Evolutionary conservation across 805 yeast genomes (phyloP), one percentile per base, ranked within the genome.

Genomic region (Candida vaughaniae): DNA sequence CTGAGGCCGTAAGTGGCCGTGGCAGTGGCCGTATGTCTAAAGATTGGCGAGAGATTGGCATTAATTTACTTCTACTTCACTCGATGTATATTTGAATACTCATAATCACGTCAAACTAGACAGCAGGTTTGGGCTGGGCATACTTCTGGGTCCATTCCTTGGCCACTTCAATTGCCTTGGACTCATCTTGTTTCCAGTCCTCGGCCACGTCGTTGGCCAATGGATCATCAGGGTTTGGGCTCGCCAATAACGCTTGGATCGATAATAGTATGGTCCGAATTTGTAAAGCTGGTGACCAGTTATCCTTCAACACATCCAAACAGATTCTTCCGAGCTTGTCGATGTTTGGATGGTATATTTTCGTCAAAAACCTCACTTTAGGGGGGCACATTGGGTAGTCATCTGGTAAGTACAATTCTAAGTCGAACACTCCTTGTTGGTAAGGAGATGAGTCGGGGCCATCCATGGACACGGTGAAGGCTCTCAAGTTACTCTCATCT

Each of bases 371-470:
- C 41, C 99, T 75, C 36, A 93, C 95, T 58, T 89, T 90, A 35
- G 99, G 99, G 0, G 99, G 95, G 53, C 87, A 88, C 97, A 91
- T 69, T 9, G 99, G 99, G 60, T 93, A 93, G 56, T 93, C 99
- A 55, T 93, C 97, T 2, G 99, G 98, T 46, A 93, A 64, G 56
- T 75, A 93, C 45, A 93, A 69, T 60, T 93, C 99, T 41, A 93
- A 68, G 48, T 83, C 73, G 67, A 93, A 93, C 37, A 64, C 59
- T n/a, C 89, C 88, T 36, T 63, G 55, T 55, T 91, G 96, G 56
- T 91, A 93, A 1, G 99, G 98, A 1, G 95, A 85, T 36, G 84
- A 82, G 20, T 75, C 70, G 7, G 99, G 99, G 0, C 99, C 99
- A 42, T 86, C 88, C 43, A 93, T 83, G 2, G 86, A 78, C 17